These are phyloP conservation scores for Asclepias syriaca DNA, from an alignment of 257 asterid genomes.

Conservation along the genomic window DNA sequence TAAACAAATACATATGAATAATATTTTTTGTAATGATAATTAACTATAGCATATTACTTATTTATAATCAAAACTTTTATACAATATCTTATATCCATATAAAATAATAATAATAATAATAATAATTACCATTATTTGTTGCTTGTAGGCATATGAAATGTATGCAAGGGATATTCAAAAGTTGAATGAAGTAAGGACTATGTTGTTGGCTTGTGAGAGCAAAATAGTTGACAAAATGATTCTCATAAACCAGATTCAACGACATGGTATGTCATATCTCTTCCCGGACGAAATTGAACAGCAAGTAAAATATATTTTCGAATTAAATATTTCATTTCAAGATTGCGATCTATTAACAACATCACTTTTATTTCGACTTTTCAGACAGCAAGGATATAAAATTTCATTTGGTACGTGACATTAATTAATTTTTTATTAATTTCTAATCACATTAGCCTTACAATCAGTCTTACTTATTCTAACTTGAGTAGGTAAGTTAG, in stretches of 20 bases:
- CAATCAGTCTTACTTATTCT: too few relatives aligned
- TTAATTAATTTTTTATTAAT: too few relatives aligned
- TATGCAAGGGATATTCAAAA: slow-evolving; percentile 16
- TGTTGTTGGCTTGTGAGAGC: background rate
- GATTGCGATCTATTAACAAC: slow-evolving; percentile 7
- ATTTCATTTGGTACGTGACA: slow-evolving; percentile 24
- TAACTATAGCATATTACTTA: too few relatives aligned
- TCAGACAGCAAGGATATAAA: slow-evolving; percentile 35
- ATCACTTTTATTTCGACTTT: slow-evolving; percentile 26
- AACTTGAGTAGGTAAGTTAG: too few relatives aligned
- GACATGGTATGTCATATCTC: slow-evolving; percentile 35
- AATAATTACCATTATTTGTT: too few relatives aligned
- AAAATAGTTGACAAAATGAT: slow-evolving; percentile 13
- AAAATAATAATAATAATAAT: too few relatives aligned
- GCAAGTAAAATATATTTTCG: slow-evolving; percentile 13
- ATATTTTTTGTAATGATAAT: too few relatives aligned
- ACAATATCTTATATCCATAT: too few relatives aligned
- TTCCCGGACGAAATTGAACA: slow-evolving; percentile 29
- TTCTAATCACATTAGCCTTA: too few relatives aligned
- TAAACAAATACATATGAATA: too few relatives aligned
- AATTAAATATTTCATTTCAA: background rate
- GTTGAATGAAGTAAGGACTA: slow-evolving; percentile 19
- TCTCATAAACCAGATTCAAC: slow-evolving; percentile 24
- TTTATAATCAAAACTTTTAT: too few relatives aligned
- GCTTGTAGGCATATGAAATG: background rate